Conservation (phyloP, 495 filamentous ascomycete genomes). For the Astrocystis sublimbata region DNA sequence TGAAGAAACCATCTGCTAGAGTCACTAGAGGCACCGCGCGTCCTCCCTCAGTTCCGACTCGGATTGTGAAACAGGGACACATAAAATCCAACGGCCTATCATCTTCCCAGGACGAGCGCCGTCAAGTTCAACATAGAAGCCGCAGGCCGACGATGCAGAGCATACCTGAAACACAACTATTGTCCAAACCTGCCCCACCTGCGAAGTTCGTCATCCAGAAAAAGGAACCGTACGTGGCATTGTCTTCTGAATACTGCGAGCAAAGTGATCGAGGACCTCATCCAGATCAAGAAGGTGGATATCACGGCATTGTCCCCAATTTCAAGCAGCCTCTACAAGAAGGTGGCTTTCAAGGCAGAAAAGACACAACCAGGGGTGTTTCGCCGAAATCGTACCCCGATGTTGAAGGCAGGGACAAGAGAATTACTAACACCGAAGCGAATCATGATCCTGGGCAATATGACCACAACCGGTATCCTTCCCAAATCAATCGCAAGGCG, state of each 20-base stretch:
- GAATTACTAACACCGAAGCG: conserved; percentile 31
- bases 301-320: not conserved
- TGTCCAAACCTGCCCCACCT: conserved; percentile 3
- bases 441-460: conserved; percentile 16
- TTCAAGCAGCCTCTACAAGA: conserved; percentile 11
- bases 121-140: conserved; percentile 9
- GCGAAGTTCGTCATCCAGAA: conserved; percentile 11
- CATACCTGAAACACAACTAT: conserved; percentile 12
- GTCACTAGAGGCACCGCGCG: not conserved
- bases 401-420: conserved; percentile 28
- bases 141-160: conserved; percentile 14
- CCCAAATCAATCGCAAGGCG: conserved; percentile 8
- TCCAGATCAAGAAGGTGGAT: not conserved
- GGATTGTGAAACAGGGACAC: conserved; percentile 9
- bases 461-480: not conserved
- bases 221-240: conserved; percentile 6
- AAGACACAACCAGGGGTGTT: conserved; percentile 22
- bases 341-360: conserved; percentile 24
- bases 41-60: conserved; percentile 4
- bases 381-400: conserved; percentile 18
- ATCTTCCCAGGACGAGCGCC: not conserved
- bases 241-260: conserved; percentile 2
- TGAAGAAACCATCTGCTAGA: conserved; percentile 22
- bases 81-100: conserved; percentile 9
- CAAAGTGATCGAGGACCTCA: conserved; percentile 8